These are phyloP conservation scores for Fusarium verticillioides DNA, from an alignment of 2,329 filamentous ascomycete genomes.

Conservation along the genomic window DNA sequence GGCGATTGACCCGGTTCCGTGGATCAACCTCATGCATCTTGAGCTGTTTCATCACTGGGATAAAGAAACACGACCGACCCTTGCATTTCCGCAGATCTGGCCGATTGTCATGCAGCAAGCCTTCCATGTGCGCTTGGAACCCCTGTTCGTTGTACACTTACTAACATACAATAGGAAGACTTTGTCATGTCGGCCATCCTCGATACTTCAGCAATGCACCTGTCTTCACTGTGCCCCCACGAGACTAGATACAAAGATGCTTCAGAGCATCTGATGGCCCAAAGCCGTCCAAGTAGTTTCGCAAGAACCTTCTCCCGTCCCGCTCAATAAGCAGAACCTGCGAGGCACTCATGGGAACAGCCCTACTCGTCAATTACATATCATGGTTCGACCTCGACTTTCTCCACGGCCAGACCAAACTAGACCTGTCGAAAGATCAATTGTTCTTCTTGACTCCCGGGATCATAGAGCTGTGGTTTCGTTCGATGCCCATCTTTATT, in stretches of 20 bases:
- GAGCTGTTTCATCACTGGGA: not conserved
- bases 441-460: not conserved
- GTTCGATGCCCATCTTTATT: not conserved
- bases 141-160: too few relatives aligned
- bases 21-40: not conserved
- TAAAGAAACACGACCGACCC: not conserved
- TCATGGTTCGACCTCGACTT: not conserved
- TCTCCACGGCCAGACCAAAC: not conserved
- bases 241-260: not conserved
- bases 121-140: not conserved
- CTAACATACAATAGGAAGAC: not conserved
- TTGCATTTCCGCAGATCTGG: not conserved
- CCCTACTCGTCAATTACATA: not conserved
- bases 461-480: not conserved
- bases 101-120: not conserved
- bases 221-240: fast-evolving
- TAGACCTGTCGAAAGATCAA: not conserved
- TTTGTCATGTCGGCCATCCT: not conserved
- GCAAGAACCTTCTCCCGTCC: not conserved
- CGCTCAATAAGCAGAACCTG: not conserved
- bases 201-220: not conserved
- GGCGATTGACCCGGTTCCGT: not conserved
- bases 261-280: not conserved
- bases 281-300: fast-evolving
- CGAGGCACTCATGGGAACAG: not conserved